phyloP scores from a whole-genome alignment of 345 rosid species.

The Corymbia maculata region DNA sequence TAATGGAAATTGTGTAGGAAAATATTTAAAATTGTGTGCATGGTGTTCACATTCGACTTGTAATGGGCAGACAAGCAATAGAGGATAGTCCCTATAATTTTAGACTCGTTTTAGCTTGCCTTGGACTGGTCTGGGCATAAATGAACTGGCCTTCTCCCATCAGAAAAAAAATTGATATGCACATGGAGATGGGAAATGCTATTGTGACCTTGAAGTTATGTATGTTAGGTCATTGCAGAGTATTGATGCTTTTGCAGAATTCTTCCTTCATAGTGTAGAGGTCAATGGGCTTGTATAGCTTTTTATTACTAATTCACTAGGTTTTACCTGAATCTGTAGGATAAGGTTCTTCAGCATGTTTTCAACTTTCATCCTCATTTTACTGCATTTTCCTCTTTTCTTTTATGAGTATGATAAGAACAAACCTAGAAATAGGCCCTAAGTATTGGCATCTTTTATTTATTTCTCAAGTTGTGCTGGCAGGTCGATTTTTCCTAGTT shows the following conservation, averaged over 20 bases:
- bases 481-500: background rate
- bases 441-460: background rate
- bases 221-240: background rate
- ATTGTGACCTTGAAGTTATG: background rate
- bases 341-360: background rate
- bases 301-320: background rate
- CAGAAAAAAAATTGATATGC: background rate
- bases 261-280: background rate
- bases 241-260: background rate
- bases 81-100: background rate
- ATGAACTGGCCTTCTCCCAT: background rate
- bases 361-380: background rate
- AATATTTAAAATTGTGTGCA: background rate
- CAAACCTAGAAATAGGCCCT: background rate
- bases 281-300: background rate
- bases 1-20: background rate
- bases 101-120: background rate
- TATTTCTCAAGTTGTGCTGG: background rate
- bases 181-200: background rate
- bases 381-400: background rate
- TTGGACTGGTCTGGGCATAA: background rate
- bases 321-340: background rate
- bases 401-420: background rate
- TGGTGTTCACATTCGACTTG: background rate
- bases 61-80: background rate